Base-by-base conservation (phyloP, 345 rosid genomes). In the Cochlearia excelsa region DNA sequence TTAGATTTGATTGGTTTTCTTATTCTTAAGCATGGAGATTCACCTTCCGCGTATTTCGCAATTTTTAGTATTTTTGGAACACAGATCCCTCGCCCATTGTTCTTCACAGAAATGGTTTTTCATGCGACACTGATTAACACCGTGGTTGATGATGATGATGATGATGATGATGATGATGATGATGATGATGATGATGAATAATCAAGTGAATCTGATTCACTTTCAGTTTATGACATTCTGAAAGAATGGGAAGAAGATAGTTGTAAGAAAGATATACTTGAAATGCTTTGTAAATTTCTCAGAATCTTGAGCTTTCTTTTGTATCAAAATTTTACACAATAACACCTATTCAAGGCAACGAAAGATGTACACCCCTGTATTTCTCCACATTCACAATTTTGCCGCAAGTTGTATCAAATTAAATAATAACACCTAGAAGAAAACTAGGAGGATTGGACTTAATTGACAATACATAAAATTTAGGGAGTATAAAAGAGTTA, bases 221-320 rank as follows among this genome's bases (percentile, higher is more conserved):
- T 88, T 1, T 71, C 95, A 9, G 90, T 95, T 9, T 46, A 63
- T 44, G 88, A 84, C 61, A 88, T 88, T 69, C 73, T 88, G 49
- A 65, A 78, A 69, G 57, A 69, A 35, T 92, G 98, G 96, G 83
- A 79, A 70, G 69, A 75, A 47, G 74, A 75, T 63, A 53, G 23
- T 16, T 0, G 75, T 33, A 52, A 62, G 57, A 66, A 49, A 66
- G 71, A 16, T 16, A 48, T 70, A 68, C 59, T 29, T 63, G 78
- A 75, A 28, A 33, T 51, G 49, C 57, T 53, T 64, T 26, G 35
- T 33, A 8, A 54, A 46, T 39, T 54, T 26, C 67, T 6, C 28
- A 16, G 23, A 16, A 16, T 16, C 23, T 16, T 16, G 23, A 16
- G 23, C 23, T 16, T 16, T 16, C 23, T 16, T 16, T 16, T 16